These are phyloP conservation scores for Farysia itapuensis DNA, from an alignment of 1,284 basidiomycete species.

Conservation along the genomic window DNA sequence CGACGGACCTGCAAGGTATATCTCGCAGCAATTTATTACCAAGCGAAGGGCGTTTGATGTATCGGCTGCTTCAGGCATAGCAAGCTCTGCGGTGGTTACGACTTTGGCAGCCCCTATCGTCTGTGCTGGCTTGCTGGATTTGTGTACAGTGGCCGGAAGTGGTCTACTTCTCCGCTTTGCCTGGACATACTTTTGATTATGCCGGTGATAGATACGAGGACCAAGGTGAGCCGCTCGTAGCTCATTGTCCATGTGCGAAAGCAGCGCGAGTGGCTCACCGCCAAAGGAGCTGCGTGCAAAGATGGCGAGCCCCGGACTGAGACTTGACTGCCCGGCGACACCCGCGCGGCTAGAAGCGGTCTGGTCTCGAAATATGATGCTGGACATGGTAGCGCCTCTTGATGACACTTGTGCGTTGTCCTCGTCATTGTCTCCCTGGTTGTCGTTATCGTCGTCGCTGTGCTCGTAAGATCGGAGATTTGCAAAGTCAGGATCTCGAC, in stretches of 20 bases:
- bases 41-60: too few species aligned
- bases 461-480: slow-evolving; percentile 17
- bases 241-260: slow-evolving; percentile 29
- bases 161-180: background rate
- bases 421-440: slow-evolving; percentile 4
- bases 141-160: too few species aligned
- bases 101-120: too few species aligned
- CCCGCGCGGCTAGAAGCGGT: slow-evolving; percentile 9
- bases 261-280: slow-evolving; percentile 23
- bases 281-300: slow-evolving; percentile 23
- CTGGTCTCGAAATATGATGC: slow-evolving; percentile 30
- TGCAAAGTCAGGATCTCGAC: slow-evolving; percentile 14
- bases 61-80: too few species aligned
- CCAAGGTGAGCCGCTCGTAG: slow-evolving; percentile 35
- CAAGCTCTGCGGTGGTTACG: too few species aligned
- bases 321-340: slow-evolving; percentile 14
- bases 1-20: too few species aligned
- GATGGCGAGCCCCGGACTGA: slow-evolving; percentile 26
- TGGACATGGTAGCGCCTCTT: slow-evolving; percentile 35
- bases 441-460: slow-evolving; percentile 5
- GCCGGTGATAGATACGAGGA: slow-evolving; percentile 28
- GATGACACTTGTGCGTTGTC: slow-evolving; percentile 25
- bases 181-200: slow-evolving; percentile 30
- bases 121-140: background rate
- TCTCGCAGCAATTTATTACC: too few species aligned